A percentile compares a stretch with the other conserved stretches of the same genome.
Conservation (phyloP, 2,329 filamentous ascomycete genomes). For the Paraconiothyrium sp. region DNA sequence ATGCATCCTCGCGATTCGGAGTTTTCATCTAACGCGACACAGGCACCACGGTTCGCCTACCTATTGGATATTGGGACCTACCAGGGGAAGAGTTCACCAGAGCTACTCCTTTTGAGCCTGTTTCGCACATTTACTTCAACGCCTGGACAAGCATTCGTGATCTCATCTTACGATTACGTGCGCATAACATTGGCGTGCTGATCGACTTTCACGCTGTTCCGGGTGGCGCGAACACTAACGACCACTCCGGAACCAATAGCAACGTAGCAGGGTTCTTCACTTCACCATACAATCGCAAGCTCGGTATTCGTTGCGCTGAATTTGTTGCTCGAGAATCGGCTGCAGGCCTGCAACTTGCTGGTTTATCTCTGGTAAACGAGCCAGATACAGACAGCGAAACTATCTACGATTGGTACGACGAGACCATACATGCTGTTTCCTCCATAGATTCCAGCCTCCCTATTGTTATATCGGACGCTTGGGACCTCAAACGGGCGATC, state of each 20-base stretch:
- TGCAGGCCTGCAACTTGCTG: conserved; percentile 57
- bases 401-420: conserved; percentile 68
- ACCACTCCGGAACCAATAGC: conserved; percentile 65
- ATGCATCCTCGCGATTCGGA: not conserved
- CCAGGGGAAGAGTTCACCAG: conserved; percentile 59
- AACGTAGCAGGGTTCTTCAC: conserved; percentile 63
- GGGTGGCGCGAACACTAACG: conserved; percentile 65
- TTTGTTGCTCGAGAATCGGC: conserved; percentile 62
- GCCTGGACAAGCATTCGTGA: conserved; percentile 63
- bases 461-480: conserved; percentile 67
- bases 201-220: conserved; percentile 68
- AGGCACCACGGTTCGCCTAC: conserved; percentile 65
- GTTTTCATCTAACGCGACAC: not conserved
- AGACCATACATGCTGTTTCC: conserved; percentile 58
- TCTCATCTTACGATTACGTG: conserved; percentile 57
- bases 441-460: conserved; percentile 61
- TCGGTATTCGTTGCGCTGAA: conserved; percentile 58
- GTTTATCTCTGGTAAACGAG: conserved; percentile 68
- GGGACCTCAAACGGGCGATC: conserved; percentile 60
- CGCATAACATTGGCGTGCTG: conserved; percentile 64
- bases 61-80: conserved; percentile 68
- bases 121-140: conserved; percentile 60
- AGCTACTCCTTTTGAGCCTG: conserved; percentile 62
- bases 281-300: conserved; percentile 53
- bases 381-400: conserved; percentile 59